Evolutionary conservation across 176 grass and related monocot species (phyloP), one percentile per base, ranked within the genome.

Genomic region (Aegilops umbellulata): DNA sequence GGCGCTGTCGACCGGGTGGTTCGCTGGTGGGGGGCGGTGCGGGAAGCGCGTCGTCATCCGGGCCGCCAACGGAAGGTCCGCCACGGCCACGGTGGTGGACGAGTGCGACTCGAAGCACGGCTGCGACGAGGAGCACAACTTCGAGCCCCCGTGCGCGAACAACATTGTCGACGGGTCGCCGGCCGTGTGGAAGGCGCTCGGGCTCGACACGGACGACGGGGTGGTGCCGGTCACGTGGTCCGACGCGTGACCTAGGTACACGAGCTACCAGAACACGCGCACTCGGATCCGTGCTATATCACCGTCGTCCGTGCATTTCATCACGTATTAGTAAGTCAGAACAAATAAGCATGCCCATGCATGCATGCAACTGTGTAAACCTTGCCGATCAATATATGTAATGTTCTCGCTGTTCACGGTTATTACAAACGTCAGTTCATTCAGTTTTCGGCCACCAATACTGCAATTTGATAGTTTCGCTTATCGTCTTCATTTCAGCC

Each of bases 31-130:
- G 29, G 27, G 49, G 5, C 88, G 88, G 7, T 90, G 88, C 69
- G 63, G 81, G 42, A 71, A 65, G 47, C 41, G 46, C 27, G 1
- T 77, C 47, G 4, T 77, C 4, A 86, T 86, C 84, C 79, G 32
- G 19, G 75, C 47, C 20, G 87, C 75, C 1, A 85, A 90, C 55
- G 92, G 89, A 5, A 89, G 27, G 60, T 53, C 57, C 22, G 80
- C 83, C 8, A 6, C 66, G 16, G 90, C 87, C 73, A 92, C 82
- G 85, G 90, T 92, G 7, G 87, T 94, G 24, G 87, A 92, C n/a
- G 81, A 92, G 66, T 92, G 92, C 1, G 87, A 94, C 81, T 89
- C 92, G 10, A 29, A 66, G n/a, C 2, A 82, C 1, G 89, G 86
- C 11, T 89, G 92, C 23, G 78, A 88, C 25, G 73, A 35, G 1